Evolutionary conservation across 1,284 basidiomycete species (phyloP), one percentile per base, ranked within the genome.

Genomic region (Trichosporon asahii): DNA sequence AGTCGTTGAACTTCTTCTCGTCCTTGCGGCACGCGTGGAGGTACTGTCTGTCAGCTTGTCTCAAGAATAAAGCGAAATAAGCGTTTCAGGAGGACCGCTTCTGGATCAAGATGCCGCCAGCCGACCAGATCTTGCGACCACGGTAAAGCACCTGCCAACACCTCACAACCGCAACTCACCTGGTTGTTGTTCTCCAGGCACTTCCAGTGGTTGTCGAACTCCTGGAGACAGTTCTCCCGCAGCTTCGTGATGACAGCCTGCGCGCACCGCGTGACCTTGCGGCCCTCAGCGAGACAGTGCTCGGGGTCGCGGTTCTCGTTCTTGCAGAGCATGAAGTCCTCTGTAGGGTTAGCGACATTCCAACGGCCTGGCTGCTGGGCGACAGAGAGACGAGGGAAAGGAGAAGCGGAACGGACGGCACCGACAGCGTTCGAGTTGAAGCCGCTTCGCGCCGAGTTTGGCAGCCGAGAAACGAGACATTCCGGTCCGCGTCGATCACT

Each of bases 301-400:
- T 84, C 94, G 14, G 97, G 94, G 81, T 98, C 90, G 68, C 88
- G 87, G 81, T 89, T 91, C 86, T 98, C 95, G 64, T 89, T 86
- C 86, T 99, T 99, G 89, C 97, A 99, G 69, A 98, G 91, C 94
- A 99, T 98, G 80, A 98, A 99, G 86, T 99, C 96, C 89, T 98
- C 95, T 97, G 80, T 15, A n/a, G 25, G 64, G 63, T 64, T 25
- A 72, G 66, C 49, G 23, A 3, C 1, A 46, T 12, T 33, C 21
- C 53, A 46, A 57, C 14, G 12, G 27, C 11, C 25, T 44, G 18
- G 18, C 6, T 25, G 49, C 49, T 23, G 49, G 23, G 25, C 29
- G 55, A 55, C 23, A 55, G 14, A 31, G 55, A 31, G 55, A 57
- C 1, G 27, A 8, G 57, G 9, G 3, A 1, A 6, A 29, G 18